Evolutionary conservation across 495 filamentous ascomycete species (phyloP), one percentile per base, ranked within the genome.

Genomic region (Halenospora varia): DNA sequence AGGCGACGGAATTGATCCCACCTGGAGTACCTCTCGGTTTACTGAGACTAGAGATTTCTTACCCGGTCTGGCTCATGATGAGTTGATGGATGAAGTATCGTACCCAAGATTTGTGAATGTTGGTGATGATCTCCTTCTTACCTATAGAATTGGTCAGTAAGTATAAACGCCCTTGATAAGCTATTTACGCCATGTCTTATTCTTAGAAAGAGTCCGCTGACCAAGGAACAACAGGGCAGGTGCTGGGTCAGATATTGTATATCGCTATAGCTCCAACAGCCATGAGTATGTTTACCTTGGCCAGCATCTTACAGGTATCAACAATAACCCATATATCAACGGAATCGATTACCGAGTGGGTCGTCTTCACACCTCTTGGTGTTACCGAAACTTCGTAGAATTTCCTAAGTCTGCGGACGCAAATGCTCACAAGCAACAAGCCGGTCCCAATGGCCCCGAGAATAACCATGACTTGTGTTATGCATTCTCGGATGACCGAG

Each of bases 271-370:
- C 2, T 63, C 61, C 17, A 24, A 9, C 2, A 67, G 61, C 1
- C 50, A 64, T 10, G 53, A 57, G 13, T 65, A 68, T 44, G 60
- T 55, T 35, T 67, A 66, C 25, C 49, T 70, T 35, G 70, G 66
- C 25, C 60, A 62, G 25, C 63, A 71, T 29, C 68, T 71, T 51
- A 66, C 62, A 26, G 69, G 68, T 20, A 55, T 44, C 11, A 57
- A 65, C 19, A 71, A 71, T 48, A 71, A 63, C 39, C 66, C 69
- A n/a, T 71, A 71, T 46, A 69, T 71, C 15, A 71, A 71, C 55
- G 68, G 64, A 1, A 59, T 70, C 20, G 62, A 65, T 51, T 70
- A 64, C 50, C 56, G 49, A 48, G 10, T 56, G 22, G 48, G 53
- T 25, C 57, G 61, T 6, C 51, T 71, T 23, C 64, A 68, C 18